Conservation (phyloP, 169 alveolate species). For the Eimeria acervulina region DNA sequence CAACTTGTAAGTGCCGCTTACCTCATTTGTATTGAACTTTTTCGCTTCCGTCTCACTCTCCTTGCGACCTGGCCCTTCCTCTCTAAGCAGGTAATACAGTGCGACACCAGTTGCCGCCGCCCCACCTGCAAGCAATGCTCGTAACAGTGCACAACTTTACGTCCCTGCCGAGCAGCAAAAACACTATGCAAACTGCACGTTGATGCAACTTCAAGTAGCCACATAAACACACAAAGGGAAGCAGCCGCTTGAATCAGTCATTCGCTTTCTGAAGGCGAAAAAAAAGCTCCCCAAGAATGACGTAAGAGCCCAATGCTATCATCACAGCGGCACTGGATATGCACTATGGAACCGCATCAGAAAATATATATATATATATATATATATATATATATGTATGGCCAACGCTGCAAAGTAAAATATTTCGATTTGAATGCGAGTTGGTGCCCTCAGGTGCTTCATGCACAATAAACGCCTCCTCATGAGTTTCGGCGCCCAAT, state of each 20-base stretch:
- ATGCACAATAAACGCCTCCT: background rate
- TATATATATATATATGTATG: background rate
- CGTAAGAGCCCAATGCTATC: slow-evolving; percentile 63
- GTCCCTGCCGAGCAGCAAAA: background rate
- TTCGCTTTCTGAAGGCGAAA: slow-evolving; percentile 67
- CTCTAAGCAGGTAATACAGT: slow-evolving; percentile 84
- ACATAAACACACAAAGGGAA: background rate
- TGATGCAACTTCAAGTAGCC: background rate
- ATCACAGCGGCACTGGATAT: background rate
- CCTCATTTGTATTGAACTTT: slow-evolving; percentile 62
- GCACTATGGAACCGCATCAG: background rate
- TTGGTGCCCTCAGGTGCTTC: background rate
- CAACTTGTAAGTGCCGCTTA: background rate
- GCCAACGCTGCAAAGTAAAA: background rate
- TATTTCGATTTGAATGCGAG: background rate
- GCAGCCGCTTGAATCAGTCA: slow-evolving; percentile 1
- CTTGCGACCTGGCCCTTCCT: slow-evolving; percentile 80
- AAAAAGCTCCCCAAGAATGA: background rate
- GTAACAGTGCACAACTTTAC: background rate
- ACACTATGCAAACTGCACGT: background rate
- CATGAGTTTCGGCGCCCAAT: background rate
- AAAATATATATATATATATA: background rate
- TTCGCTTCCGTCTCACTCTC: slow-evolving; percentile 74
- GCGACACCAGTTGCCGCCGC: slow-evolving; percentile 86
- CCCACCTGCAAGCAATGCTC: slow-evolving; percentile 83